Conservation (phyloP, 257 asterid species). For the Fraxinus cuspidata region DNA sequence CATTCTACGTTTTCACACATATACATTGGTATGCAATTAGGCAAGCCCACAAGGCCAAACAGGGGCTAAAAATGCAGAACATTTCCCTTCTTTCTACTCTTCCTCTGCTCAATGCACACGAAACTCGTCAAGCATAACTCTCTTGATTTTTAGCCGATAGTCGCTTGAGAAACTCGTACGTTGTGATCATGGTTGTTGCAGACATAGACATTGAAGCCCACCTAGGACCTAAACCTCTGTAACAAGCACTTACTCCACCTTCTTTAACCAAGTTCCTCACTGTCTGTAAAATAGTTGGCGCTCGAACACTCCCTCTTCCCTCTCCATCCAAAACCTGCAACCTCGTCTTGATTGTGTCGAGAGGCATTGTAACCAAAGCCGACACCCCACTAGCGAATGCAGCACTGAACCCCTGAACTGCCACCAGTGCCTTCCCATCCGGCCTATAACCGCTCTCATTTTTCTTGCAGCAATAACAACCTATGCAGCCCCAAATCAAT, state of each 20-base stretch:
- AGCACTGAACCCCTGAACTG: conserved; percentile 89
- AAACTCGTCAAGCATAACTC: conserved; percentile 37
- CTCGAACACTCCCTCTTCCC: conserved; percentile 37
- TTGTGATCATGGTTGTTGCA: conserved; percentile 94
- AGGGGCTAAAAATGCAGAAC: conserved; percentile 27
- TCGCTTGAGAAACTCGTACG: conserved; percentile 92
- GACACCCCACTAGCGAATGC: conserved; percentile 91
- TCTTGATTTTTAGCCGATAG: conserved; percentile 83
- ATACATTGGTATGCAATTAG: conserved; percentile 35
- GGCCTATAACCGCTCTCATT: conserved; percentile 60
- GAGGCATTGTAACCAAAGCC: conserved; percentile 93
- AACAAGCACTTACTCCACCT: conserved; percentile 93
- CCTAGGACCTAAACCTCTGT: conserved; percentile 93
- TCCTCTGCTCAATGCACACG: conserved; percentile 21
- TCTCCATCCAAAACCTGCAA: conserved; percentile 88
- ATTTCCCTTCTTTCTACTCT: conserved; percentile 27
- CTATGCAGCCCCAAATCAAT: conserved; percentile 60
- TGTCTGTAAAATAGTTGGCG: conserved; percentile 55
- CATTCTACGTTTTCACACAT: conserved; percentile 35
- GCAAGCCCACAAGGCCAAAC: conserved; percentile 25
- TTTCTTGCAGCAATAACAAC: conserved; percentile 62
- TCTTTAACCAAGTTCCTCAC: conserved; percentile 77
- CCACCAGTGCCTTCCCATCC: conserved; percentile 68
- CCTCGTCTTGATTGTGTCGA: conserved; percentile 90
- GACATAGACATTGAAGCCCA: conserved; percentile 99